These are phyloP conservation scores for Turritis glabra DNA, from an alignment of 345 rosid species.

Conservation along the genomic window DNA sequence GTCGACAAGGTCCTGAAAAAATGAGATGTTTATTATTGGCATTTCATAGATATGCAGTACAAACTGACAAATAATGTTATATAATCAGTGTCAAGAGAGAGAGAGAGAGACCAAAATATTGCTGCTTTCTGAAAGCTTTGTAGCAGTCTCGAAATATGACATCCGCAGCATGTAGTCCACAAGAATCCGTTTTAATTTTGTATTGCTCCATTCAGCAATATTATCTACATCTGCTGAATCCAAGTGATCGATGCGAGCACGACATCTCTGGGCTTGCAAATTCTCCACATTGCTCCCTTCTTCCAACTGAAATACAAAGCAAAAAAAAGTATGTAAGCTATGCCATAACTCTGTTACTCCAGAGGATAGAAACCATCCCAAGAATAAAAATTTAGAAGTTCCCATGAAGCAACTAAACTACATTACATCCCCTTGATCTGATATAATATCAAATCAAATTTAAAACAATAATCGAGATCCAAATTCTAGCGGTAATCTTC, in stretches of 20 bases:
- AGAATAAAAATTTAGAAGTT: background rate
- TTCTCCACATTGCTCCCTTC: slow-evolving; percentile 78
- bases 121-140: slow-evolving; percentile 72
- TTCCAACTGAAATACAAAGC: slow-evolving; percentile 59
- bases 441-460: background rate
- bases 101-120: slow-evolving; percentile 57
- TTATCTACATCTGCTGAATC: slow-evolving; percentile 78
- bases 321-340: background rate
- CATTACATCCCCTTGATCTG: slow-evolving; percentile 10
- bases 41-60: slow-evolving; percentile 13
- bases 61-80: background rate
- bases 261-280: slow-evolving; percentile 82
- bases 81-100: slow-evolving; percentile 21
- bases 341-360: background rate
- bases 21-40: slow-evolving; percentile 10
- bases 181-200: slow-evolving; percentile 76
- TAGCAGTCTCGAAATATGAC: slow-evolving; percentile 83
- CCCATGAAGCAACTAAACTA: background rate
- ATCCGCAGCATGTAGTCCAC: slow-evolving; percentile 93
- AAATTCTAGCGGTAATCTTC: background rate
- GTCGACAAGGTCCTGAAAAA: slow-evolving; percentile 85
- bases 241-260: slow-evolving; percentile 86
- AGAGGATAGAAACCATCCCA: background rate
- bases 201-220: slow-evolving; percentile 71
- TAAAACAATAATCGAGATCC: slow-evolving; percentile 7